Base-by-base conservation (phyloP, 768 basidiomycete genomes). In the Amanita jacksonii region DNA sequence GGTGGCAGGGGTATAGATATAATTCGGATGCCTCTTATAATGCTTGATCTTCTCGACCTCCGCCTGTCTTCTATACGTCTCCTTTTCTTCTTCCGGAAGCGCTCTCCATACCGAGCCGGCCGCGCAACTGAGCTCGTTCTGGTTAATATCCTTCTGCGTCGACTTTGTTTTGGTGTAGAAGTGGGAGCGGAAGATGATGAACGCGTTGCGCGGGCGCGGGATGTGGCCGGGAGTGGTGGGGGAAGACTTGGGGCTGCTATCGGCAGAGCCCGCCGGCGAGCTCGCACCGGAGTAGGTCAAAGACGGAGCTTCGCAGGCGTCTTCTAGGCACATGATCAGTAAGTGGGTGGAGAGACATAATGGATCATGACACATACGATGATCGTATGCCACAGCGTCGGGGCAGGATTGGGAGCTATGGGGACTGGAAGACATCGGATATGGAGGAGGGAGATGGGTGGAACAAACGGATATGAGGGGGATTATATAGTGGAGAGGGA, bases 201-300 rank as follows among this genome's bases (percentile, higher is more conserved):
- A 68, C 12, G 64, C 59, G 45, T 68, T 68, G n/a, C 60, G 58
- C 2, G 65, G 66, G 4, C 66, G 64, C 12, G 60, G 61, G 28
- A 66, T 50, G 30, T 59, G 53, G 9, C 50, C 8, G 24, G 45
- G 45, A 2, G 44, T 39, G 13, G 10, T 18, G 3, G 36, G 23
- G 7, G 8, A 20, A 25, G 45, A 6, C 5, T 33, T 18, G 15
- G 33, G 16, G 24, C 43, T 28, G n/a, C 43, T 28, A 9, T 3
- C 7, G n/a, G 25, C 25, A 16, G 36, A 22, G 36, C 44, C 38
- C 44, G 44, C 28, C 27, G 36, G 44, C 28, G 44, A 45, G 36
- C 43, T 13, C 15, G 13, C 12, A 31, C 35, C 43, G 13, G 43
- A 28, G 27, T 38, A 31, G 7, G 18, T 25, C 2, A 18, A 36